Evolutionary conservation across 2,329 filamentous ascomycete species (phyloP), one percentile per base, ranked within the genome.

Genomic region (Aureobasidium sp.): DNA sequence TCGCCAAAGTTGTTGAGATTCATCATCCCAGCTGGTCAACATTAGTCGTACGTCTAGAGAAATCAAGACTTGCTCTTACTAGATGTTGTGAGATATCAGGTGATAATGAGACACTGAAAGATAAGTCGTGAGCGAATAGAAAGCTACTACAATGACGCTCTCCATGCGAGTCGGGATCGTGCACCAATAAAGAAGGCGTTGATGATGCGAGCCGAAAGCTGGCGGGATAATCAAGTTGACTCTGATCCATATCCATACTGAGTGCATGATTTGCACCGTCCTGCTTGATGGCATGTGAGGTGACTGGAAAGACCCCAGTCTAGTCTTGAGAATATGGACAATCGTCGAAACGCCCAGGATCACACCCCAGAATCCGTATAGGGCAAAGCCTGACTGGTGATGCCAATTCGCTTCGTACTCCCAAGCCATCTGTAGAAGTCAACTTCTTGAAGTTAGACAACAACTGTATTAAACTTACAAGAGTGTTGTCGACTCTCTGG

Each of bases 101-200:
- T 77, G 75, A 68, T 87, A 86, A 10, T 76, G 79, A n/a, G 82
- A 74, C 20, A 76, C 74, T 45, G 79, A 84, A 2, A 86, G 68
- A 4, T 80, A 60, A 4, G 80, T 71, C 58, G 82, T 85, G 13
- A 87, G 65, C 2, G 78, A 13, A 71, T 84, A 81, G 68, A 84
- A 87, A 0, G 78, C 68, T 1, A 76, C 40, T 4, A 87, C 77
- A 2, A 82, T 75, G 1, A 86, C 67, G 7, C 78, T 79, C 64
- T 86, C 83, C 0, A 83, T 75, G 15, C 85, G 80, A 2, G 81
- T 82, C 3, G 84, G 83, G 42, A 86, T 79, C 1, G 81, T 83
- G 67, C 79, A 81, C 69, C 79, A 81, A 9, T 79, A 76, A 2
- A 82, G 68, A 0, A 77, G 73, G 36, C 80, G 78, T 29, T 81